Evolutionary conservation across 768 basidiomycete genomes (phyloP).

Genomic region (Xerocomellus intermedius): DNA sequence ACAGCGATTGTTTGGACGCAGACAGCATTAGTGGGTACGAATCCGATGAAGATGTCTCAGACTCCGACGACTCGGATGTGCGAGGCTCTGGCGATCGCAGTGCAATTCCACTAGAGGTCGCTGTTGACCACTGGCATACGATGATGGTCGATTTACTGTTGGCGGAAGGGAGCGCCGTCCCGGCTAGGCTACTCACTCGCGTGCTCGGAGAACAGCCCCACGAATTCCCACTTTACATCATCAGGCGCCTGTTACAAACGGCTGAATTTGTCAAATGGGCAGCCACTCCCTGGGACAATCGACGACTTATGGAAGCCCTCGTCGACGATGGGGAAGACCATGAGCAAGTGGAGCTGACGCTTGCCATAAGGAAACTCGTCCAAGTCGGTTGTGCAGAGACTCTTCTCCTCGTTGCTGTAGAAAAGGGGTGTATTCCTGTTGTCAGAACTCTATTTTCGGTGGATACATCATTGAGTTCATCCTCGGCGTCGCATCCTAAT

Average conservation of each 20-base stretch:
- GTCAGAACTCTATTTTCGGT: not conserved
- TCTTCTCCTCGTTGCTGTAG: constrained; percentile 5
- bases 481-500: not conserved
- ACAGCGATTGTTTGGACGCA: no score
- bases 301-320: not conserved
- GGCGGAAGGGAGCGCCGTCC: not conserved
- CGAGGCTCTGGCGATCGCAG: not conserved
- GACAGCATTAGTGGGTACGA: no score
- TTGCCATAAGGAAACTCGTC: not conserved
- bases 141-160: constrained; percentile 1
- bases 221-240: not conserved
- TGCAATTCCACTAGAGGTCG: not conserved
- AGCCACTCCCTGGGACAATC: not conserved
- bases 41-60: no score
- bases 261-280: not conserved
- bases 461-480: not conserved
- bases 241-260: not conserved
- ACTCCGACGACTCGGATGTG: not conserved
- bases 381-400: not conserved
- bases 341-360: not conserved
- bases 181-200: not conserved
- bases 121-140: not conserved
- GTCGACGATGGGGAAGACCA: not conserved
- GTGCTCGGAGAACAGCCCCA: not conserved
- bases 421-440: not conserved